Base-by-base conservation (phyloP, 768 basidiomycete genomes). In the Kwoniella europaea region DNA sequence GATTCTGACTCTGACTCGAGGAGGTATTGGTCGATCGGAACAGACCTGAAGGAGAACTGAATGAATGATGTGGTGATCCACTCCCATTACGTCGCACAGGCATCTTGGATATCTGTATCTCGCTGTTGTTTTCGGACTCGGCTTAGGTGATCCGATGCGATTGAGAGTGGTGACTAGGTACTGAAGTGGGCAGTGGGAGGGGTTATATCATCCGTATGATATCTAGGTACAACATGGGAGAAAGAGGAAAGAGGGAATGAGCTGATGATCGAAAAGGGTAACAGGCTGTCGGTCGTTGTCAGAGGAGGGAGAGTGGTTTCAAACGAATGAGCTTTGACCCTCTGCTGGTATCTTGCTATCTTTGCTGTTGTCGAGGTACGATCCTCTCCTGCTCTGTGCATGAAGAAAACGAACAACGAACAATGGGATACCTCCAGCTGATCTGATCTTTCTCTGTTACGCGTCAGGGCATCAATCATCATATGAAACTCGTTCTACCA, bases 31-130 rank as follows among this genome's bases (percentile, higher is more conserved):
- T 7, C 24, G 68, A 65, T 13, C 68, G 54, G 24, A 65, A 65
- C 16, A 61, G n/a, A 50, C 27, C 52, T 35, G 68, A 50, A 3
- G 63, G 68, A 9, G 68, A 70, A 27, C 68, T 65, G 56, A 70
- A 64, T 5, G 68, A 70, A 27, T 70, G 68, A 60, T 70, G 68
- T 15, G 68, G 68, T 64, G 68, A 70, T 10, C 61, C 50, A 35
- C 43, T 50, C 13, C 57, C 57, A 50, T 55, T 63, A 41, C 68
- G 68, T 56, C 61, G 52, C 41, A 69, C 61, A n/a, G 68, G 68
- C 68, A 69, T 69, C n/a, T 56, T 63, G 44, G 1, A 15, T 35
- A 27, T 35, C 35, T 15, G 13, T 53, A 18, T 20, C 15, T 44
- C 5, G 10, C 15, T 22, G 15, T 41, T 65, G 18, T 65, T 6